Percentiles rank a stretch among this genome's conserved stretches.
phyloP scores from a whole-genome alignment of 2,329 filamentous ascomycete species.

The Fusarium begoniae region DNA sequence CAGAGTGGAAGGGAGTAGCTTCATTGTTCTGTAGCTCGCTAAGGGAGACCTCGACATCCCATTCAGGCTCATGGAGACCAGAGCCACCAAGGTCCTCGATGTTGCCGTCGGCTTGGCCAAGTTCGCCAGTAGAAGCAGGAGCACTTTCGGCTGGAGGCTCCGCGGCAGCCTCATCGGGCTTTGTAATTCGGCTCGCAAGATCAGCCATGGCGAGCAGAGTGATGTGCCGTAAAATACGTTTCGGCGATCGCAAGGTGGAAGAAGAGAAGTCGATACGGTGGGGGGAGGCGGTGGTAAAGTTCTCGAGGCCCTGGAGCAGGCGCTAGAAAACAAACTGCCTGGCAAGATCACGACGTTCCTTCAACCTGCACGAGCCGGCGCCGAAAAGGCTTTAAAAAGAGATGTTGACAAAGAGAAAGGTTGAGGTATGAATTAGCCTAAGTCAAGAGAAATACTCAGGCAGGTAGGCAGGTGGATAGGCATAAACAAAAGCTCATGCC shows the following conservation, averaged over 20 bases:
- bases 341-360: neutral
- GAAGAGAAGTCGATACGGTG: slow-evolving; percentile 23
- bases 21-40: slow-evolving; percentile 88
- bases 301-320: slow-evolving; percentile 14
- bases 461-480: neutral
- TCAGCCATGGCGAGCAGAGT: slow-evolving; percentile 53
- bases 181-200: slow-evolving; percentile 61
- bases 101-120: slow-evolving; percentile 51
- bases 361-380: neutral
- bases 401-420: neutral
- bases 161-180: slow-evolving; percentile 49
- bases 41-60: slow-evolving; percentile 91
- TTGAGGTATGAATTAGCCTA: slow-evolving; percentile 8
- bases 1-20: slow-evolving; percentile 87
- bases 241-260: slow-evolving; percentile 10
- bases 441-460: neutral
- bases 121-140: slow-evolving; percentile 34
- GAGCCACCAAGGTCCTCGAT: slow-evolving; percentile 56
- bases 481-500: slow-evolving; percentile 22
- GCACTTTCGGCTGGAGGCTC: slow-evolving; percentile 31
- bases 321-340: slow-evolving; percentile 5
- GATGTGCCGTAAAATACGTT: neutral
- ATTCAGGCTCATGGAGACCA: slow-evolving; percentile 74
- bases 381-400: neutral
- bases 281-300: slow-evolving; percentile 18